These are phyloP conservation scores for Phtheirospermum japonicum DNA, from an alignment of 257 asterid genomes.

Conservation along the genomic window DNA sequence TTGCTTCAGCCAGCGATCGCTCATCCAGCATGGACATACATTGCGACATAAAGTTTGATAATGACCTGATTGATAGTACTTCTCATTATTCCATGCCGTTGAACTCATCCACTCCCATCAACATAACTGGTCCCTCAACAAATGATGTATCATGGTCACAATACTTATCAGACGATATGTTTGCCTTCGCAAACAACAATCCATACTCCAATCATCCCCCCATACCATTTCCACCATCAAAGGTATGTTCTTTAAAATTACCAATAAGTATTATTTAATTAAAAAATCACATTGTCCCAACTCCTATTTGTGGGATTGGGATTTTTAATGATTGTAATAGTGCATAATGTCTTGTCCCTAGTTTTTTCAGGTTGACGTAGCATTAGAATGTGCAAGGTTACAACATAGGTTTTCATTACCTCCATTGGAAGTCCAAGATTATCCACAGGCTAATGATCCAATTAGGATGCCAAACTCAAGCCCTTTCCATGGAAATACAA, in stretches of 20 bases:
- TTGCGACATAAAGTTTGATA: slow-evolving; percentile 43
- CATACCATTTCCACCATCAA: slow-evolving; percentile 63
- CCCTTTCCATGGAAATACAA: slow-evolving; percentile 32
- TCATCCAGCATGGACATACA: slow-evolving; percentile 59
- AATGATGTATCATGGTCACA: slow-evolving; percentile 69
- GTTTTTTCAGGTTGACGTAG: slow-evolving; percentile 63
- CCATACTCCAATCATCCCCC: slow-evolving; percentile 41
- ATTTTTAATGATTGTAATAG: neutral
- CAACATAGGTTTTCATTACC: slow-evolving; percentile 74
- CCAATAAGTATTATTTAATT: too few relatives aligned
- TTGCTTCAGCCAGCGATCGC: slow-evolving; percentile 44
- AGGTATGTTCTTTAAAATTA: slow-evolving; percentile 57
- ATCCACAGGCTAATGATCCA: slow-evolving; percentile 37
- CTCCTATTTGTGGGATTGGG: too few relatives aligned
- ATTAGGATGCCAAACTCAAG: slow-evolving; percentile 31
- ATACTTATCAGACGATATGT: slow-evolving; percentile 77
- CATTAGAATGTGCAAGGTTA: slow-evolving; percentile 85
- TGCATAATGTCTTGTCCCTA: neutral
- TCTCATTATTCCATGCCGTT: slow-evolving; percentile 44
- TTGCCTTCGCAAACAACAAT: slow-evolving; percentile 34
- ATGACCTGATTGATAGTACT: slow-evolving; percentile 44
- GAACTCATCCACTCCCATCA: slow-evolving; percentile 35
- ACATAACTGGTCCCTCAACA: slow-evolving; percentile 38
- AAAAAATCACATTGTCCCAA: too few relatives aligned
- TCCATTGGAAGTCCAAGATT: slow-evolving; percentile 71